phyloP scores from a whole-genome alignment of 345 rosid genomes.

The Ricinus communis region DNA sequence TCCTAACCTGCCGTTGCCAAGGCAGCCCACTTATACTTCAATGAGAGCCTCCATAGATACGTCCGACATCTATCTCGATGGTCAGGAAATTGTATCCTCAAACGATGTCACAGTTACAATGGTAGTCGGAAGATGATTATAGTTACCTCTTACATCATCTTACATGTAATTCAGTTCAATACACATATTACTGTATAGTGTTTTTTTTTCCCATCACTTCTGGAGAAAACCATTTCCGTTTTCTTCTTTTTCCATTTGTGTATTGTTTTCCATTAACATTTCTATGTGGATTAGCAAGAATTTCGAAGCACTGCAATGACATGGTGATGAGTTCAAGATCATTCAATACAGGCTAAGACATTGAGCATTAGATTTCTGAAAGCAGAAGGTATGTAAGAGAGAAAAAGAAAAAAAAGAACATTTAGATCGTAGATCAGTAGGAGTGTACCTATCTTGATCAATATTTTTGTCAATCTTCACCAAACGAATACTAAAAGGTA shows the following conservation, averaged over 20 bases:
- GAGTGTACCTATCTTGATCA: neutral
- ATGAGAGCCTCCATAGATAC: slow-evolving; percentile 43
- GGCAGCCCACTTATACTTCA: slow-evolving; percentile 42
- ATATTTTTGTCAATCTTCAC: neutral
- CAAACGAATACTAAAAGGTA: neutral
- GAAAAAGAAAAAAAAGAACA: no score
- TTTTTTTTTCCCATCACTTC: slow-evolving; percentile 4
- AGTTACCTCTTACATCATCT: neutral
- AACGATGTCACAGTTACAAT: slow-evolving; percentile 56
- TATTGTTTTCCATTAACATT: slow-evolving; percentile 1
- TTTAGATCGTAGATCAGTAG: no score
- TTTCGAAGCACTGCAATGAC: neutral
- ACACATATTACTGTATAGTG: neutral
- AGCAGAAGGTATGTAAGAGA: neutral
- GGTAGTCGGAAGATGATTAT: slow-evolving; percentile 46
- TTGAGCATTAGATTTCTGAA: neutral
- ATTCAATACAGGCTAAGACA: neutral
- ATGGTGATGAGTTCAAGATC: neutral
- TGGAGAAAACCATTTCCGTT: neutral
- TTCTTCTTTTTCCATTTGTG: neutral
- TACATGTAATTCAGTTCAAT: neutral
- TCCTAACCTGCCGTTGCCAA: slow-evolving; percentile 21
- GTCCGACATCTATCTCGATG: slow-evolving; percentile 25
- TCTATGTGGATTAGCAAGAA: slow-evolving; percentile 2
- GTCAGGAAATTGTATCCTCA: slow-evolving; percentile 49